A percentile compares a stretch with the other conserved stretches of the same genome.
Evolutionary conservation across 495 filamentous ascomycete genomes (phyloP).

Genomic region (Xylaria bambusicola): DNA sequence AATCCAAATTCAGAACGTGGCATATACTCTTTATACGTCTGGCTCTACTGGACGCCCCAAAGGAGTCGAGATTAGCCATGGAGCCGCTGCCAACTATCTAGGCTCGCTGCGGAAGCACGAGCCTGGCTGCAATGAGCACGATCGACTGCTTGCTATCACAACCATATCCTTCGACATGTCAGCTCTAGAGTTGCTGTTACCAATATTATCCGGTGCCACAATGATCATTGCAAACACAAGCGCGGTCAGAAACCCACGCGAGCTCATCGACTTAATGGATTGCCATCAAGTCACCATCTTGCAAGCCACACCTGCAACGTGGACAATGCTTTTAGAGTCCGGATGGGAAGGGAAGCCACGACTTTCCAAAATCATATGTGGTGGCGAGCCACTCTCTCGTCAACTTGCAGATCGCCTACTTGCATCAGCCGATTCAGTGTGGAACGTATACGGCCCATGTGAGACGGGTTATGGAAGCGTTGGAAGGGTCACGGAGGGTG

Average conservation of each 20-base stretch:
- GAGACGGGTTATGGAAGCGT: slow-evolving; percentile 75
- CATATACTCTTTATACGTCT: slow-evolving; percentile 71
- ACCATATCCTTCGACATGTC: slow-evolving; percentile 73
- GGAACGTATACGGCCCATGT: slow-evolving; percentile 67
- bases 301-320: slow-evolving; percentile 31
- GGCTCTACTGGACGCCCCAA: slow-evolving; percentile 70
- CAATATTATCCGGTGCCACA: slow-evolving; percentile 59
- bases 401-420: slow-evolving; percentile 31
- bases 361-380: slow-evolving; percentile 26
- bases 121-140: slow-evolving; percentile 17
- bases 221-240: slow-evolving; percentile 34
- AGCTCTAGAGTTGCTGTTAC: slow-evolving; percentile 71
- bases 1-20: slow-evolving; percentile 39
- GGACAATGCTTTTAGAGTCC: slow-evolving; percentile 33
- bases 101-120: slow-evolving; percentile 21
- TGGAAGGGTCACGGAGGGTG: slow-evolving; percentile 56
- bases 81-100: slow-evolving; percentile 29
- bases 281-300: slow-evolving; percentile 29
- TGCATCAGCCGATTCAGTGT: slow-evolving; percentile 19
- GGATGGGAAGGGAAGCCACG: slow-evolving; percentile 24
- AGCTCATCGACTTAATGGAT: slow-evolving; percentile 25
- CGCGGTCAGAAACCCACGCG: slow-evolving; percentile 21
- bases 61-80: slow-evolving; percentile 64
- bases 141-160: slow-evolving; percentile 70
- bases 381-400: slow-evolving; percentile 28